Evolutionary conservation across 345 rosid species (phyloP), one percentile per base, ranked within the genome.

Genomic region (Aquilaria sinensis): DNA sequence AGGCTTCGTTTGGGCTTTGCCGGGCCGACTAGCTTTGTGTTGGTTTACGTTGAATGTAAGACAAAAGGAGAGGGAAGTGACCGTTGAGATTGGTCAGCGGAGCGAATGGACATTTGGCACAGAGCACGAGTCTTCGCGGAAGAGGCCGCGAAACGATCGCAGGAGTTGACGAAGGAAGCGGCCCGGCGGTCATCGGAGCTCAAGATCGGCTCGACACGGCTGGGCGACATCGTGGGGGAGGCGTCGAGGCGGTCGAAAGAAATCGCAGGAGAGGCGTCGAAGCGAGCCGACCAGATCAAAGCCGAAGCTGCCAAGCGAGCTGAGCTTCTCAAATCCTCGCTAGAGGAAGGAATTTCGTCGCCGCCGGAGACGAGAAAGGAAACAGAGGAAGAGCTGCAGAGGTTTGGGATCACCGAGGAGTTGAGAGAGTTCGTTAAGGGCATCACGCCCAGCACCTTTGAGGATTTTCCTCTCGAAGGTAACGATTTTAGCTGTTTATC

Each of bases 381-480:
- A 46, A 59, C 56, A 41, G 74, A 77, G 48, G 47, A 51, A 62
- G 83, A 85, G 68, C 77, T 71, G 47, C 72, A 72, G 70, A 70
- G 46, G 57, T 77, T 80, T 67, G 90, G 85, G 7, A 66, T 82
- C 47, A 73, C 79, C 12, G 84, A 85, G 41, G 86, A 82, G 67
- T 65, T 85, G 68, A 72, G 83, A 53, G 91, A 82, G 61, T 85
- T 85, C 60, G 76, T 82, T 4, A 77, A 66, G 68, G 86, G 71
- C 43, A 72, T 85, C 60, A 79, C 78, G 61, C 13, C 67, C 3
- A 79, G 65, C 68, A 83, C 88, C 10, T 85, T 85, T 67, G 71
- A 64, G 56, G 83, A 85, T 68, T 85, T 85, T 65, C 86, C 88
- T 6, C 58, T 85, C 1, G 60, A 69, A 66, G 91, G 91, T 83